These are phyloP conservation scores for Melocanna baccifera DNA, from an alignment of 176 grass and related monocot species.

Conservation along the genomic window DNA sequence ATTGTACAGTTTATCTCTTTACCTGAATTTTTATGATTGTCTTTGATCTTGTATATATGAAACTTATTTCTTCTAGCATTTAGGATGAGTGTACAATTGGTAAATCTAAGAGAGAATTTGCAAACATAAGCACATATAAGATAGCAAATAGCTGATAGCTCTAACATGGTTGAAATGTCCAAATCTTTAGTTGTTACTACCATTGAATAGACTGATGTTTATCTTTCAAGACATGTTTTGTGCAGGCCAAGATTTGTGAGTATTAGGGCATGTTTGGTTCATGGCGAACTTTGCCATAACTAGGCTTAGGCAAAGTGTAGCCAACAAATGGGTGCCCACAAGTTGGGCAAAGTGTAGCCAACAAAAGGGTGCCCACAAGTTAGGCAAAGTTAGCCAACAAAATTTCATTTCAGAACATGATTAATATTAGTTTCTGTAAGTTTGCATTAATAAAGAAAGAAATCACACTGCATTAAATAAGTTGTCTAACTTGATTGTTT, in stretches of 20 bases:
- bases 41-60: neutral
- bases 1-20: constrained; percentile 51
- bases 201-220: constrained; percentile 2
- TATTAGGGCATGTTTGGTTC: neutral
- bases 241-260: neutral
- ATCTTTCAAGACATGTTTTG: constrained; percentile 19
- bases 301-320: no score
- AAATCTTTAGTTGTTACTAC: neutral
- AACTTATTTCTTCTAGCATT: neutral
- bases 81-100: constrained; percentile 12
- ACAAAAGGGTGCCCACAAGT: no score
- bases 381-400: neutral
- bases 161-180: constrained; percentile 6
- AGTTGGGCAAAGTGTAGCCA: no score
- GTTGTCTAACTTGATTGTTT: neutral
- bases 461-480: neutral
- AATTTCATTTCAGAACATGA: constrained; percentile 1
- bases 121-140: constrained; percentile 10
- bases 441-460: neutral
- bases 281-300: no score
- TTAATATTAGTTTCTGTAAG: neutral
- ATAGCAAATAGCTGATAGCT: constrained; percentile 11
- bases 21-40: neutral
- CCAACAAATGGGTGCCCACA: no score
- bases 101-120: constrained; percentile 24